Evolutionary conservation across 2,329 filamentous ascomycete genomes (phyloP), one percentile per base, ranked within the genome.

Genomic region (Lomentospora prolificans): DNA sequence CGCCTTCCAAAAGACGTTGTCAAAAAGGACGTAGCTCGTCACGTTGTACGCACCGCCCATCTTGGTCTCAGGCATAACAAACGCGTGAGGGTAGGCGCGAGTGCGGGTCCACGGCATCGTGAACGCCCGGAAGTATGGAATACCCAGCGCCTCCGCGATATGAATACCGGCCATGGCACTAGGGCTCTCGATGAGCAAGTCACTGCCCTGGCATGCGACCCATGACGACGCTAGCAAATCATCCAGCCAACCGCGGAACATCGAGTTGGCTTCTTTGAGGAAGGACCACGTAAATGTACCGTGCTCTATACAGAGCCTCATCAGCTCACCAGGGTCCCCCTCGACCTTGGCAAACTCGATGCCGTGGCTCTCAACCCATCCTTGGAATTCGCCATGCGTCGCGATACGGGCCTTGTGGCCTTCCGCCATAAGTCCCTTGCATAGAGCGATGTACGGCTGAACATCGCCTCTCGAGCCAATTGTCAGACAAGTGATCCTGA

Each of bases 21-120:
- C 94, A 66, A 99, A 96, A 79, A 96, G 87, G 59, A 95, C 85
- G 63, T 99, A 99, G 0, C 90, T 94, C 65, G 95, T 85, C 67
- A 91, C 90, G 66, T 99, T 99, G 75, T 96, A 97, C 0, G 86
- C 86, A 24, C 94, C 94, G 55, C 94, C 94, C 84, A 95, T 90
- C 72, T 95, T 96, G 69, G 89, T 85, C 59, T 95, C 89, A 1
- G 90, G 88, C 59, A 95, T 91, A 25, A 92, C 87, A 70, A 99
- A 99, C 0, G 94, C 94, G 69, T 99, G 94, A 2, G 94, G 94
- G 64, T 99, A 99, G 0, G 92, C 90, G 55, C 94, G 80, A 14
- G 94, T 99, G 51, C 91, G 84, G 0, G 94, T 96, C 94, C 94
- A 99, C 0, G 94, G 94, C 94, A 99, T 99, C 17, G 90, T 95